phyloP scores from a whole-genome alignment of 129 eudicot genomes.

The Pulicaria dysenterica region DNA sequence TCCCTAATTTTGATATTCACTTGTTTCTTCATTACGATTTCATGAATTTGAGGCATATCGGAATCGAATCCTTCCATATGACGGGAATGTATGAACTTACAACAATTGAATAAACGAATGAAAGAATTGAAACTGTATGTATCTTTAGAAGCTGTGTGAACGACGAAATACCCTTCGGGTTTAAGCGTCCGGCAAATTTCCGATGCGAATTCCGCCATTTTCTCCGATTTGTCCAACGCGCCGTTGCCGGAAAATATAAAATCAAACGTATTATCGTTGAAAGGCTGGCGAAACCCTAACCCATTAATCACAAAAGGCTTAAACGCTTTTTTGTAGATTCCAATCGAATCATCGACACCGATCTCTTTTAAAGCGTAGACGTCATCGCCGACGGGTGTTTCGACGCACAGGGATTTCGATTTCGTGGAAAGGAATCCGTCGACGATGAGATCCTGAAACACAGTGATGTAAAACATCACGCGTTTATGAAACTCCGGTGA shows the following conservation, averaged over 20 bases:
- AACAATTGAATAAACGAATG: slow-evolving; percentile 66
- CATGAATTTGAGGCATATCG: slow-evolving; percentile 46
- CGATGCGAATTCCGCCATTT: slow-evolving; percentile 42
- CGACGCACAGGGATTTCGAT: slow-evolving; percentile 68
- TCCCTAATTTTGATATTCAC: slow-evolving; percentile 22
- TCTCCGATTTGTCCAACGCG: slow-evolving; percentile 43
- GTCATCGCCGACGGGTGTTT: slow-evolving; percentile 59
- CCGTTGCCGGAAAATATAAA: slow-evolving; percentile 71
- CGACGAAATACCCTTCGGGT: slow-evolving; percentile 82
- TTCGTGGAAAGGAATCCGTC: slow-evolving; percentile 56
- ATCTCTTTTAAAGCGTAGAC: slow-evolving; percentile 73
- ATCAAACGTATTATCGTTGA: slow-evolving; percentile 52
- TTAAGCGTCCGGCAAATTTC: slow-evolving; percentile 75
- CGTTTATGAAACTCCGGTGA: slow-evolving; percentile 50
- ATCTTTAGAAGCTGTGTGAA: slow-evolving; percentile 66
- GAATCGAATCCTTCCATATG: slow-evolving; percentile 48
- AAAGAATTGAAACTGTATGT: slow-evolving; percentile 79
- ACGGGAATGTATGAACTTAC: slow-evolving; percentile 56
- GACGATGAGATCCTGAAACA: slow-evolving; percentile 73
- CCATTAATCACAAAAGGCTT: slow-evolving; percentile 66
- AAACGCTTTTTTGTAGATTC: slow-evolving; percentile 51
- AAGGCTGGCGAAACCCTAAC: slow-evolving; percentile 44
- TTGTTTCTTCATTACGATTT: slow-evolving; percentile 63
- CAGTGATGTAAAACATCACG: slow-evolving; percentile 57
- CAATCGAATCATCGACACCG: slow-evolving; percentile 64